Percentiles rank a stretch among this genome's conserved stretches.
Evolutionary conservation across 164 flowering plant genomes (phyloP).

Genomic region (Magnolia officinalis): DNA sequence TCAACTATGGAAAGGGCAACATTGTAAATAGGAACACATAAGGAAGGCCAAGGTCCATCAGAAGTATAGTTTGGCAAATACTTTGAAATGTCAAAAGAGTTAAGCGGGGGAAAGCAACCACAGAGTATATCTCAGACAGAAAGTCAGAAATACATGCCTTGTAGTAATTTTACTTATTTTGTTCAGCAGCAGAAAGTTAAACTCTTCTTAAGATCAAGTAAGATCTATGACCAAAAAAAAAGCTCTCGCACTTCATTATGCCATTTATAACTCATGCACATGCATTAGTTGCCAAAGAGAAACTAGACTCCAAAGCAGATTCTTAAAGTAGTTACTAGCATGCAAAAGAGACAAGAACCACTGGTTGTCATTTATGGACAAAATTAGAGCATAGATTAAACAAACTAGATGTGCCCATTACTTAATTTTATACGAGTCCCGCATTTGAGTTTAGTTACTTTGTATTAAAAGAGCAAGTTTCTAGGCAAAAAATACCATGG

Average conservation of each 20-base stretch:
- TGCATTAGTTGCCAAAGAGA: not conserved
- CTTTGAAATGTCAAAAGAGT: too few relatives aligned
- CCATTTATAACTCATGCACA: not conserved
- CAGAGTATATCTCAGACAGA: too few relatives aligned
- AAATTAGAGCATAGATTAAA: not conserved
- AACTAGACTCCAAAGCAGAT: not conserved
- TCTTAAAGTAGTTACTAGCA: not conserved
- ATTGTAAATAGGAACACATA: too few relatives aligned
- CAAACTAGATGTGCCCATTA: not conserved
- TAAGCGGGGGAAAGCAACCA: too few relatives aligned
- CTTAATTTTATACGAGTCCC: not conserved
- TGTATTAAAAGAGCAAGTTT: not conserved
- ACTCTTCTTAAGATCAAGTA: too few relatives aligned
- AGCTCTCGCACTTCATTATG: not conserved
- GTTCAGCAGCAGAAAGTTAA: too few relatives aligned
- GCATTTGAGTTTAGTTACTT: too few relatives aligned
- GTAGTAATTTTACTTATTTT: too few relatives aligned
- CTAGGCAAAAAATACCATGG: conserved; percentile 58
- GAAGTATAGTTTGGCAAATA: too few relatives aligned
- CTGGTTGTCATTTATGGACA: not conserved
- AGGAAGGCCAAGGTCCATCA: too few relatives aligned
- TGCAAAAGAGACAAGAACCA: not conserved
- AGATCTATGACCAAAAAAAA: not conserved
- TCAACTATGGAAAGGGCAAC: too few relatives aligned
- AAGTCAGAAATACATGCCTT: too few relatives aligned